Base-by-base conservation (phyloP, 345 rosid species). In the thale cress (Arabidopsis thaliana) region DNA sequence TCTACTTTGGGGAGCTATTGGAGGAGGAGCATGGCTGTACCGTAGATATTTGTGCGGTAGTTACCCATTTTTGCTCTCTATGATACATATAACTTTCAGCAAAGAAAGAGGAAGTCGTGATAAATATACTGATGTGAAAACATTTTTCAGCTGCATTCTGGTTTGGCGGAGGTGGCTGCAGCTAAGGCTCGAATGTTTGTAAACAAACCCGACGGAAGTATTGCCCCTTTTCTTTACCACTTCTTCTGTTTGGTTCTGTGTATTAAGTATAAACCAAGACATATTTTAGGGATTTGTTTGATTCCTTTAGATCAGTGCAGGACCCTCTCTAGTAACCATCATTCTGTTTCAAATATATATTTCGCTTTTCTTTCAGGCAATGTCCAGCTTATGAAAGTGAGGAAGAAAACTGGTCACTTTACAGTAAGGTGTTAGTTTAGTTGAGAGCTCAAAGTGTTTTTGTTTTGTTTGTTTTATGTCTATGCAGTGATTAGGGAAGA, bases 121-220 rank as follows among this genome's bases (percentile, higher is more conserved):
- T 68, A 66, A 60, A 72, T 51, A 32, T 61, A 69, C 61, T 62
- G 59, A 44, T 44, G 61, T 74, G 72, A 62, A 38, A 65, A 73
- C 24, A 63, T 55, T 82, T 82, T 87, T 59, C 93, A 91, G 98
- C 60, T 89, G 84, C 98, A 93, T 87, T 83, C 91, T 75, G 93
- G 97, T 65, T 75, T 93, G 79, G 98, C 96, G 28, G 98, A 93
- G 83, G 93, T 93, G 59, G 98, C 98, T 75, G 96, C 97, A 72
- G 98, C 97, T 57, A 91, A 93, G 89, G 98, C 98, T 76, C 84
- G 89, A 63, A 93, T 93, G 97, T 93, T 93, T 82, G 82, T 83
- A 16, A 89, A 91, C 83, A 93, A 93, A 78, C 97, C 98, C 4
- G 97, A 93, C 67, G 98, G 98, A 86, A 93, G 98, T 93, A 89